Conservation (phyloP, 192 early-diverging fungal genomes). For the Phlyctochytrium planicorne region DNA sequence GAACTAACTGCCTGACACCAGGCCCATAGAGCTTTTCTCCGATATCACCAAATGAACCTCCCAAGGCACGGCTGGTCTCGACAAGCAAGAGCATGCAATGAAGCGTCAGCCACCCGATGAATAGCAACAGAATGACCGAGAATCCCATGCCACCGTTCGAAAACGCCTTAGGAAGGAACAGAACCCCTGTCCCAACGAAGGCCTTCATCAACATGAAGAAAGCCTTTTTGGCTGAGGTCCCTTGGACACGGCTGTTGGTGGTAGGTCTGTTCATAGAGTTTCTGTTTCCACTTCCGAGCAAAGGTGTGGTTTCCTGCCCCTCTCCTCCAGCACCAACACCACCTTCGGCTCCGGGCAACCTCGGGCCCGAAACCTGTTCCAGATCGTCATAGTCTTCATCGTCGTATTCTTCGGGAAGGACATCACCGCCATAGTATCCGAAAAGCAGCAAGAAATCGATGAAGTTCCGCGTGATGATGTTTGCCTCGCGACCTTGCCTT, state of each 20-base stretch:
- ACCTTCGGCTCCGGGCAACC: neutral
- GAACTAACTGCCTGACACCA: conserved; percentile 41
- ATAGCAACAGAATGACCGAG: conserved; percentile 38
- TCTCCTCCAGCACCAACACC: conserved; percentile 13
- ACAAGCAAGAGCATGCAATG: conserved; percentile 58
- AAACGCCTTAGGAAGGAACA: conserved; percentile 63
- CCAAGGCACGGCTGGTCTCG: conserved; percentile 43
- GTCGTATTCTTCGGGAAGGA: conserved; percentile 70
- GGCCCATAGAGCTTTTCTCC: conserved; percentile 51
- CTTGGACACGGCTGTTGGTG: conserved; percentile 34
- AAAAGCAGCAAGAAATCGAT: conserved; percentile 91
- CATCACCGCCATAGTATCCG: conserved; percentile 93
- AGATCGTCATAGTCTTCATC: conserved; percentile 52
- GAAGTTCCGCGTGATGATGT: conserved; percentile 83
- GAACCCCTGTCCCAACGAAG: conserved; percentile 63
- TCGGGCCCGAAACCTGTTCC: neutral
- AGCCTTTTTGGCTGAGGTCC: conserved; percentile 50
- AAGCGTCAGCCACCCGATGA: conserved; percentile 49
- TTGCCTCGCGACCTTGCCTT: conserved; percentile 63
- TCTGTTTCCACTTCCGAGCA: conserved; percentile 18
- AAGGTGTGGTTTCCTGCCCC: conserved; percentile 23
- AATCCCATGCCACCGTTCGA: conserved; percentile 54
- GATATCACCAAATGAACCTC: conserved; percentile 58
- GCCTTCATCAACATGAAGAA: conserved; percentile 64
- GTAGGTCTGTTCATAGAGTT: conserved; percentile 20